These are phyloP conservation scores for Pseudocercospora pini-densiflorae DNA, from an alignment of 2,329 filamentous ascomycete species.

Conservation along the genomic window DNA sequence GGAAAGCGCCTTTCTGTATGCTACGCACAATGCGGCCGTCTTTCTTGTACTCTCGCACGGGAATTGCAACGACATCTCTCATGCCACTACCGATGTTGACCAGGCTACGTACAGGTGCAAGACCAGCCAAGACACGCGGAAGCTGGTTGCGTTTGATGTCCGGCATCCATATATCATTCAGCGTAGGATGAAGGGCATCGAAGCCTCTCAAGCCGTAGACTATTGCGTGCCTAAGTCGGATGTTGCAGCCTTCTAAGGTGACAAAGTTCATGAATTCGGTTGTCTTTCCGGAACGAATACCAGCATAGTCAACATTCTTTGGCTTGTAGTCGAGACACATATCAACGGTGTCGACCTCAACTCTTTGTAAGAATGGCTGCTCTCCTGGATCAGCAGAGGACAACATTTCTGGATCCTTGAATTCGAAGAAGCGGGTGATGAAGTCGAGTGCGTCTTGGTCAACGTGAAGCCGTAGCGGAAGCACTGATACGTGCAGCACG, in stretches of 20 bases:
- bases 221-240: conserved; percentile 86
- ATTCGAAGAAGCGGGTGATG: conserved; percentile 95
- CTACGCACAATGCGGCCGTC: conserved; percentile 91
- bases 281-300: conserved; percentile 88
- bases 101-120: conserved; percentile 86
- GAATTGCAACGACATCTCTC: conserved; percentile 83
- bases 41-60: conserved; percentile 89
- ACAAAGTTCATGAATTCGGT: conserved; percentile 99
- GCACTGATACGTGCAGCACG: conserved; percentile 68
- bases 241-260: conserved; percentile 83
- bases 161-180: conserved; percentile 97
- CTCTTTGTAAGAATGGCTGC: conserved; percentile 76
- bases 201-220: conserved; percentile 92
- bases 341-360: conserved; percentile 81
- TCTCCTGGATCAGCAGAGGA: conserved; percentile 61
- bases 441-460: conserved; percentile 98
- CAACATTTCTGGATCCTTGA: conserved; percentile 74
- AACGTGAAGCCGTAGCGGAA: conserved; percentile 89
- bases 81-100: conserved; percentile 91
- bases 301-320: conserved; percentile 95
- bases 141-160: conserved; percentile 91
- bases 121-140: conserved; percentile 81
- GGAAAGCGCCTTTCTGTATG: conserved; percentile 85
- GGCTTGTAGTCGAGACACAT: conserved; percentile 96
- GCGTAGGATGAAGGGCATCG: conserved; percentile 82